Percentiles rank a stretch among this genome's conserved stretches.
Conservation (phyloP, 208 protist species). For the Zelonia costaricensis region DNA sequence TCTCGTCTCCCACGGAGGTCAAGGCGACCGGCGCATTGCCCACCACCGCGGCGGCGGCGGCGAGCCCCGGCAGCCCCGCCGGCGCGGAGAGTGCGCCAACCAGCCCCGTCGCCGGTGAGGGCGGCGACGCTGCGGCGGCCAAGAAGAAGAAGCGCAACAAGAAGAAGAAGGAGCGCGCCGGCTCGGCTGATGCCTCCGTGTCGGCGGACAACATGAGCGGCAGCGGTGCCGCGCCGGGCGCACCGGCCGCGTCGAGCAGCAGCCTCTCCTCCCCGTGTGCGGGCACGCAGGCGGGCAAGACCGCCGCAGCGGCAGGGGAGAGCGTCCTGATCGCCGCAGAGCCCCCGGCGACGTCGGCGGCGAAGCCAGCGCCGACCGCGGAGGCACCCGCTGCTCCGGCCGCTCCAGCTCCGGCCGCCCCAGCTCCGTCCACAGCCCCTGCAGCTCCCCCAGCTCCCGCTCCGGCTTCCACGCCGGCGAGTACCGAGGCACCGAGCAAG, state of each 20-base stretch:
- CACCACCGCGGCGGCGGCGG: background rate
- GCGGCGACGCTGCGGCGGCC: background rate
- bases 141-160: conserved; percentile 1
- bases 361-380: too few relatives aligned
- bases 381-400: background rate
- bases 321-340: background rate
- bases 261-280: too few relatives aligned
- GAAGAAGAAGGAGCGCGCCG: background rate
- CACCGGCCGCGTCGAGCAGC: too few relatives aligned
- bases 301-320: too few relatives aligned
- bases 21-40: background rate
- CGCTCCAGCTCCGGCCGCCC: too few relatives aligned
- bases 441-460: too few relatives aligned
- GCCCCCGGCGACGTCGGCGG: background rate
- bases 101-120: background rate
- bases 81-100: background rate
- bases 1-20: background rate
- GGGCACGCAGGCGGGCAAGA: too few relatives aligned
- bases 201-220: background rate
- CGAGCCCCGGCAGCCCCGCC: background rate
- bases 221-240: background rate
- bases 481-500: too few relatives aligned
- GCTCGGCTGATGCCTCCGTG: background rate
- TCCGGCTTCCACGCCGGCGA: too few relatives aligned
- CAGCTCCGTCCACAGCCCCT: too few relatives aligned